phyloP scores from a whole-genome alignment of 2,329 filamentous ascomycete species.

The Apiospora hydei region DNA sequence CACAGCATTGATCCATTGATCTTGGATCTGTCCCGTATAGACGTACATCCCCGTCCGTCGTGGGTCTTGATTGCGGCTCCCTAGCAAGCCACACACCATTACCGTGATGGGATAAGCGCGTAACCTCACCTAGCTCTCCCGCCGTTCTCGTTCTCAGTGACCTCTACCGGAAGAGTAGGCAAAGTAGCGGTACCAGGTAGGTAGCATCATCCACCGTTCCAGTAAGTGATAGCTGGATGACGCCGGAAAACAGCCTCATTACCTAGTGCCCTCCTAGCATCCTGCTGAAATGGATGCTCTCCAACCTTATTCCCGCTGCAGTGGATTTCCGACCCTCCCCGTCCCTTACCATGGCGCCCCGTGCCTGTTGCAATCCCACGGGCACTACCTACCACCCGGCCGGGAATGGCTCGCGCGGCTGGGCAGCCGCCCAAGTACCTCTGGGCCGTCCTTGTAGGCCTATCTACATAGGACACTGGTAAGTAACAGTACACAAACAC shows the following conservation, averaged over 20 bases:
- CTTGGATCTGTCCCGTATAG: background rate
- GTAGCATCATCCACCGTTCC: background rate
- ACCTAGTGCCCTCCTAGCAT: constrained; percentile 6
- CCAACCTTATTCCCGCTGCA: constrained; percentile 9
- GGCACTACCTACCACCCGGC: background rate
- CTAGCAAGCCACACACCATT: background rate
- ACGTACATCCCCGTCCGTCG: background rate
- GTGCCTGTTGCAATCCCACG: background rate
- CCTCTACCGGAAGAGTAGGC: background rate
- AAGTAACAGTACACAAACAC: background rate
- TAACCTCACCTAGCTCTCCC: background rate
- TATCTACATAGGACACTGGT: background rate
- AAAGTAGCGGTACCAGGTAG: background rate
- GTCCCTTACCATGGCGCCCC: background rate
- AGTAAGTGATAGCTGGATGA: background rate
- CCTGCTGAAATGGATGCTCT: background rate
- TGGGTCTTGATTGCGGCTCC: background rate
- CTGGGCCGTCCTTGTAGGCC: background rate
- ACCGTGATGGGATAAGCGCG: background rate
- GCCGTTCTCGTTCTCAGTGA: background rate
- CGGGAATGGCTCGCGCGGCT: constrained; percentile 3
- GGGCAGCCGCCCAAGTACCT: background rate
- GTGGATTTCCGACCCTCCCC: background rate
- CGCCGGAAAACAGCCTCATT: constrained; percentile 4
- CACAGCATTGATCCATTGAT: background rate